Percentiles rank a stretch among this genome's conserved stretches.
phyloP scores from a whole-genome alignment of 345 rosid species.

The Arabidopsis arenosa region DNA sequence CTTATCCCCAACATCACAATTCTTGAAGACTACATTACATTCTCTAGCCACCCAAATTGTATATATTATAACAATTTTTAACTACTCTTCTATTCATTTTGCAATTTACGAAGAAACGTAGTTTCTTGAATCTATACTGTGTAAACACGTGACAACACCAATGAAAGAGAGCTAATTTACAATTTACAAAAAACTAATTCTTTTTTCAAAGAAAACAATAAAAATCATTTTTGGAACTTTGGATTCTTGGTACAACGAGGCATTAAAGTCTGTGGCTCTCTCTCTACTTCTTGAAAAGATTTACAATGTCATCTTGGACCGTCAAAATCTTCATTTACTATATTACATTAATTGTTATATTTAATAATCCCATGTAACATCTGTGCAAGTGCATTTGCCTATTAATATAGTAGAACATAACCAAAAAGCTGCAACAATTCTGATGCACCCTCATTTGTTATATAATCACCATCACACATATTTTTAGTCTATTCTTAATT shows the following conservation, averaged over 20 bases:
- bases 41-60: constrained; percentile 30
- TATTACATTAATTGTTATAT: constrained; percentile 17
- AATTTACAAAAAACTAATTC: background rate
- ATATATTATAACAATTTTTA: background rate
- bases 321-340: constrained; percentile 42
- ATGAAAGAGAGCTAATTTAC: constrained; percentile 23
- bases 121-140: background rate
- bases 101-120: constrained; percentile 27
- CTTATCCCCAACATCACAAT: background rate
- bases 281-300: constrained; percentile 34
- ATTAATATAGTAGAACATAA: constrained; percentile 17
- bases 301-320: constrained; percentile 42
- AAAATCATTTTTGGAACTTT: constrained; percentile 47
- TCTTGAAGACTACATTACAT: constrained; percentile 38
- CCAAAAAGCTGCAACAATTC: constrained; percentile 44
- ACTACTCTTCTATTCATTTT: background rate
- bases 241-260: constrained; percentile 55
- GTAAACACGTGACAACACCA: constrained; percentile 53
- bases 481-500: constrained; percentile 33
- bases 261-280: constrained; percentile 46
- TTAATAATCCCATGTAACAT: constrained; percentile 40
- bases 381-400: constrained; percentile 36
- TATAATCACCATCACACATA: constrained; percentile 31
- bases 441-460: constrained; percentile 29
- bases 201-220: background rate